Evolutionary conservation across 1,284 basidiomycete species (phyloP), one percentile per base, ranked within the genome.

Genomic region (Cutaneotrichosporon sp.): DNA sequence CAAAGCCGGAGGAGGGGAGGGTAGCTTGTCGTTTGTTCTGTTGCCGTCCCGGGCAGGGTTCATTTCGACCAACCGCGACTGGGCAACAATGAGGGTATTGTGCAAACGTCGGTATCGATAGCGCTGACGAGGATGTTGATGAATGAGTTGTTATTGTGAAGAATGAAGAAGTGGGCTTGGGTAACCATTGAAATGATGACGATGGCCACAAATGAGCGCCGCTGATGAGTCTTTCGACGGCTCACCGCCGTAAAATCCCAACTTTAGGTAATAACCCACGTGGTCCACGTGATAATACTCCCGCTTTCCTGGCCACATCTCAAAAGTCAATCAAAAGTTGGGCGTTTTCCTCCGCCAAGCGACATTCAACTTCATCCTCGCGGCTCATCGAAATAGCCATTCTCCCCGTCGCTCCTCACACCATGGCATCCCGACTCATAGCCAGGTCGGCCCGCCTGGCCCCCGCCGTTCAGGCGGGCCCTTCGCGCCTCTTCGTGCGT

Each of bases 401-500:
- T n/a, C 12, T 47, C 46, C n/a, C 12, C 46, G 16, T 47, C 34
- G 17, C 25, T 19, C 16, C 44, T 37, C 39, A 41, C 50, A 53
- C 43, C 39, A 60, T 60, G 58, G 27, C 48, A 12, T 32, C 42
- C 17, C 29, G 42, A 29, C 24, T 58, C 22, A 22, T 62, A 34
- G 49, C 57, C 7, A 46, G 61, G 43, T 57, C 58, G 11, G 32
- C 44, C n/a, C 38, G 49, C 24, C 47, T 55, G 11, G 53, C 51
- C 20, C 17, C 54, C 19, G 34, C 52, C n/a, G n/a, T n/a, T n/a
- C n/a, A n/a, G n/a, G n/a, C n/a, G n/a, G 54, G 58, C 26, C 58
- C 58, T 4, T 56, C 54, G 29, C 54, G 57, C 35, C n/a, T 52
- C 34, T 43, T 49, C 24, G 44, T 41, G n/a, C 55, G 57, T 45